Evolutionary conservation across 352 stramenopile species (phyloP).

Genomic region (Globisporangium irregulare): DNA sequence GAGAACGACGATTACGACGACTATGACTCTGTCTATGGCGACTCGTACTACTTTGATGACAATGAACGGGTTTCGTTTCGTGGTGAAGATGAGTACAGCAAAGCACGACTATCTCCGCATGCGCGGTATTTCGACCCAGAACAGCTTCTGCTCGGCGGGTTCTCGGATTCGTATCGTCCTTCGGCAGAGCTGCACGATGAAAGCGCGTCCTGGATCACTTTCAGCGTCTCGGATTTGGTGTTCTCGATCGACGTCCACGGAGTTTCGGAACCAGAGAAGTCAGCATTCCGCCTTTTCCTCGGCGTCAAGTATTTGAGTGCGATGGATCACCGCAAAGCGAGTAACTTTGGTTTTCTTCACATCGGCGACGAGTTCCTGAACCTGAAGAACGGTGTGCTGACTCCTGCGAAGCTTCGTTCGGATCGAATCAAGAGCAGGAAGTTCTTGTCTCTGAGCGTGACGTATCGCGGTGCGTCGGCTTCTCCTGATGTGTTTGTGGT

Average conservation of each 20-base stretch:
- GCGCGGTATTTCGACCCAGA: conserved; percentile 34
- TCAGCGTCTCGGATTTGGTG: conserved; percentile 54
- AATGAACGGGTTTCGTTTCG: conserved; percentile 5
- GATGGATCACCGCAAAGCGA: conserved; percentile 66
- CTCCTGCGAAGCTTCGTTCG: conserved; percentile 60
- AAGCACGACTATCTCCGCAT: conserved; percentile 15
- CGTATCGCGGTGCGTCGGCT: conserved; percentile 54
- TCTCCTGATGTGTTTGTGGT: conserved; percentile 46
- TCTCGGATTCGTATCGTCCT: conserved; percentile 67
- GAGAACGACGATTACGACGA: conserved; percentile 30
- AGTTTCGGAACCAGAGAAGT: conserved; percentile 59
- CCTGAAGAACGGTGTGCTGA: conserved; percentile 73
- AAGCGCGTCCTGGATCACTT: conserved; percentile 70
- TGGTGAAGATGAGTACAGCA: conserved; percentile 13
- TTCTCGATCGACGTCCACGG: conserved; percentile 66
- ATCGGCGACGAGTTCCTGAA: conserved; percentile 82
- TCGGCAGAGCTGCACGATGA: conserved; percentile 42
- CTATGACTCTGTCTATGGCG: conserved; percentile 29
- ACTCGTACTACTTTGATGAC: conserved; percentile 23
- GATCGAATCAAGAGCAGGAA: conserved; percentile 57
- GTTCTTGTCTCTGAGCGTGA: conserved; percentile 56
- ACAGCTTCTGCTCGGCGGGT: conserved; percentile 60
- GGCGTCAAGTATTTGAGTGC: conserved; percentile 57
- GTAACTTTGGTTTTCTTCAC: conserved; percentile 74
- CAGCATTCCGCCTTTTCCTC: conserved; percentile 58